These are phyloP conservation scores for Hyphopichia fennica DNA, from an alignment of 1,139 yeast genomes.

Conservation along the genomic window DNA sequence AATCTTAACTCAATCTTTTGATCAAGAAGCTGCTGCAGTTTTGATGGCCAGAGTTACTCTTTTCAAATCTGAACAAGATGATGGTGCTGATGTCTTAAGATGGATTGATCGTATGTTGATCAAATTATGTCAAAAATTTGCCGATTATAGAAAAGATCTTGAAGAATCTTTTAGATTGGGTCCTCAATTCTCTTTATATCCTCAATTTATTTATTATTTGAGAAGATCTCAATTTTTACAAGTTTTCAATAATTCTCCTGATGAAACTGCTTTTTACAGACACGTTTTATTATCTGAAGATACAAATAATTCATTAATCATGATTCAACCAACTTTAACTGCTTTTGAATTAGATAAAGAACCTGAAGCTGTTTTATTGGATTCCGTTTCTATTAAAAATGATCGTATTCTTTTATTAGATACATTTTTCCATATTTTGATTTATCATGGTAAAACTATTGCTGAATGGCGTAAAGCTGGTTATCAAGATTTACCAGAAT, in stretches of 20 bases:
- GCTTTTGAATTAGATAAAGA: slow-evolving; percentile 78
- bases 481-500: slow-evolving; percentile 88
- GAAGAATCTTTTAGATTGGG: slow-evolving; percentile 49
- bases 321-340: slow-evolving; percentile 95
- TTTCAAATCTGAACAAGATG: slow-evolving; percentile 76
- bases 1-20: slow-evolving; percentile 69
- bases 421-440: slow-evolving; percentile 93
- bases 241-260: slow-evolving; percentile 97
- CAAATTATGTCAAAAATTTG: slow-evolving; percentile 51
- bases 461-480: slow-evolving; percentile 97
- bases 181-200: slow-evolving; percentile 59
- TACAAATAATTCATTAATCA: slow-evolving; percentile 86
- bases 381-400: slow-evolving; percentile 88
- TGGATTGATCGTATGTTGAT: slow-evolving; percentile 55
- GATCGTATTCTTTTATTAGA: slow-evolving; percentile 86
- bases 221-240: slow-evolving; percentile 96
- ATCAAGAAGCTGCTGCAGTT: slow-evolving; percentile 98
- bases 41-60: slow-evolving; percentile 93
- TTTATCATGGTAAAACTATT: slow-evolving; percentile 92
- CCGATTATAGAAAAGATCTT: slow-evolving; percentile 50
- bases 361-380: slow-evolving; percentile 92
- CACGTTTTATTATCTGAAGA: slow-evolving; percentile 91
- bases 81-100: slow-evolving; percentile 52
- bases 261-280: slow-evolving; percentile 96
- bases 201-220: slow-evolving; percentile 93